phyloP scores from a whole-genome alignment of 2,329 filamentous ascomycete species.

The Malbranchea cinnamomea region DNA sequence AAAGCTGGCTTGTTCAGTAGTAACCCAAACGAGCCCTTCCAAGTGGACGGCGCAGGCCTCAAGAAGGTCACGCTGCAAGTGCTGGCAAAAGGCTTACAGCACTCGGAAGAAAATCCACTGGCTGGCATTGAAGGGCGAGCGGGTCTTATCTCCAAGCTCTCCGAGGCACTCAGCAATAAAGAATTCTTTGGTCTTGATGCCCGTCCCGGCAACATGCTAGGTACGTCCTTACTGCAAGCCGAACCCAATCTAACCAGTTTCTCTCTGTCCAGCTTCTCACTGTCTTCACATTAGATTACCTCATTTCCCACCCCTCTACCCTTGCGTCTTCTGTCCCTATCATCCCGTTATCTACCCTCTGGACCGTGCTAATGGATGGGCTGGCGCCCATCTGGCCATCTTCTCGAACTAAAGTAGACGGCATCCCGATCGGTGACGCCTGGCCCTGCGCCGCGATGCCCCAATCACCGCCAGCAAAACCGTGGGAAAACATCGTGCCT shows the following conservation, averaged over 20 bases:
- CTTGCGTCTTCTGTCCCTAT: slow-evolving; percentile 80
- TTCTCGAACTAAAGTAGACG: slow-evolving; percentile 74
- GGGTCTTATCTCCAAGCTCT: slow-evolving; percentile 60
- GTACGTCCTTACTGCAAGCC: slow-evolving; percentile 33
- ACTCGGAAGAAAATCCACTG: slow-evolving; percentile 63
- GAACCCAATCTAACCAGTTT: slow-evolving; percentile 5
- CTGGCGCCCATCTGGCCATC: slow-evolving; percentile 78
- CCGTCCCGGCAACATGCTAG: slow-evolving; percentile 85
- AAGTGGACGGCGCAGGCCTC: slow-evolving; percentile 76
- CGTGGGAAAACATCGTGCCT: slow-evolving; percentile 70
- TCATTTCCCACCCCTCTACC: slow-evolving; percentile 82
- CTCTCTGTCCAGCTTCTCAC: slow-evolving; percentile 4
- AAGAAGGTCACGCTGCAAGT: slow-evolving; percentile 56
- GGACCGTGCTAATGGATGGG: slow-evolving; percentile 80
- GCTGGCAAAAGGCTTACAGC: slow-evolving; percentile 72
- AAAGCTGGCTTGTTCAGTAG: slow-evolving; percentile 81
- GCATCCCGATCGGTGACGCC: slow-evolving; percentile 76
- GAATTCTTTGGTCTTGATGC: slow-evolving; percentile 75
- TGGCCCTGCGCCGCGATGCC: slow-evolving; percentile 85
- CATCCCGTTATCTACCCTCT: slow-evolving; percentile 72
- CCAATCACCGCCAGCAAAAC: slow-evolving; percentile 43
- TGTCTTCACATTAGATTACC: slow-evolving; percentile 48
- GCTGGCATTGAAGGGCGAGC: slow-evolving; percentile 75
- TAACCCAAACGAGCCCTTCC: slow-evolving; percentile 62
- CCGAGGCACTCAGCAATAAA: slow-evolving; percentile 60